Percentiles rank a stretch among this genome's conserved stretches.
Conservation (phyloP, 2,329 filamentous ascomycete genomes). For the Trichoderma polysporum region DNA sequence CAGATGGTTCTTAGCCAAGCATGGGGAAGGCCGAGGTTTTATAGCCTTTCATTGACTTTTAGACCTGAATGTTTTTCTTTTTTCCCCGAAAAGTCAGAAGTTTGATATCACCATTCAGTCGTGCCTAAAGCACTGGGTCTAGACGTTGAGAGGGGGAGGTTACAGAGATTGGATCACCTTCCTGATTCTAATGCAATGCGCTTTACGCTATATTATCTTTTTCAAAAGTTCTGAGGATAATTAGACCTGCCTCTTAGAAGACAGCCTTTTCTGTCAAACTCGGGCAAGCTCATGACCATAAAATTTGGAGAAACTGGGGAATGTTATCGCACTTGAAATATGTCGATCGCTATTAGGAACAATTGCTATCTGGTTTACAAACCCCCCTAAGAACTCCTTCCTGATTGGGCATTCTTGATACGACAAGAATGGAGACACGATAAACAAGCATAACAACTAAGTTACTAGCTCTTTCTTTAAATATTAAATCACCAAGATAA, state of each 20-base stretch:
- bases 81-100: background rate
- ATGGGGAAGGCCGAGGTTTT: background rate
- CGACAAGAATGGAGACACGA: background rate
- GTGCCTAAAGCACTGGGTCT: background rate
- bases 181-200: background rate
- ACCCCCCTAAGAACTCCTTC: background rate
- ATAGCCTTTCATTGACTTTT: background rate
- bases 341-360: background rate
- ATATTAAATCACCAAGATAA: background rate
- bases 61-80: background rate
- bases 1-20: background rate
- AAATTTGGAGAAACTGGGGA: background rate
- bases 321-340: background rate
- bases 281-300: background rate
- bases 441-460: background rate
- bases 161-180: background rate
- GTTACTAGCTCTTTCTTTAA: background rate
- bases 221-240: constrained; percentile 1
- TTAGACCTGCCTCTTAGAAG: background rate
- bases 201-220: background rate
- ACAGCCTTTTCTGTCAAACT: background rate
- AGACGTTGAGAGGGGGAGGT: background rate
- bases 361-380: background rate
- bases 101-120: too few species aligned
- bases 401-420: background rate